Evolutionary conservation across 108 stramenopile species (phyloP).

Genomic region (Mediolabrus comicus): DNA sequence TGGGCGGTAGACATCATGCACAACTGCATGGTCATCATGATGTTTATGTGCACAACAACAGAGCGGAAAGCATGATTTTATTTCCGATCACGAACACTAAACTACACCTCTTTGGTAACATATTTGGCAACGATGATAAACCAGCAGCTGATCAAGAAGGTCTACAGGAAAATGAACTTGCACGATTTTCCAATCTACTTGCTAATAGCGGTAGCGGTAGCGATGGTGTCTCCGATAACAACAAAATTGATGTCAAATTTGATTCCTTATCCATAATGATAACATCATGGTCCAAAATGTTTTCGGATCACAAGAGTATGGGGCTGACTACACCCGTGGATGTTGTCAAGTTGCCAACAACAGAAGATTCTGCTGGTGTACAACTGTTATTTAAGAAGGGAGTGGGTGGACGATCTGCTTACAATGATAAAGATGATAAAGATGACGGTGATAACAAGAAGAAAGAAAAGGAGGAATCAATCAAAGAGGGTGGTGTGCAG

Average conservation of each 20-base stretch:
- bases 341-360: conserved; percentile 9
- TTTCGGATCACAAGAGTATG: conserved; percentile 23
- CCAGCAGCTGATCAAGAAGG: not conserved
- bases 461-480: conserved; percentile 14
- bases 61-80: not conserved
- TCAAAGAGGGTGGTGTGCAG: conserved; percentile 46
- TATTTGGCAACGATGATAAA: conserved; percentile 1
- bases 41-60: not conserved
- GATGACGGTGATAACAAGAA: not conserved
- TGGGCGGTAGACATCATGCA: no score
- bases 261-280: conserved; percentile 38
- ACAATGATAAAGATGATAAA: conserved; percentile 3
- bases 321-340: conserved; percentile 44
- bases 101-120: not conserved
- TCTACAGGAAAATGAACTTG: conserved; percentile 1
- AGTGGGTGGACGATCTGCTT: conserved; percentile 3
- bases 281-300: conserved; percentile 27
- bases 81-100: not conserved
- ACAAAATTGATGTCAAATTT: conserved; percentile 27
- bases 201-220: no score
- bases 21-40: not conserved
- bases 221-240: no score
- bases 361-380: not conserved
- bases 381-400: conserved; percentile 16
- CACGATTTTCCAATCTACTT: conserved; percentile 5